Evolutionary conservation across 2,329 filamentous ascomycete species (phyloP), one percentile per base, ranked within the genome.

Genomic region (Alternaria hordeiaustralica): DNA sequence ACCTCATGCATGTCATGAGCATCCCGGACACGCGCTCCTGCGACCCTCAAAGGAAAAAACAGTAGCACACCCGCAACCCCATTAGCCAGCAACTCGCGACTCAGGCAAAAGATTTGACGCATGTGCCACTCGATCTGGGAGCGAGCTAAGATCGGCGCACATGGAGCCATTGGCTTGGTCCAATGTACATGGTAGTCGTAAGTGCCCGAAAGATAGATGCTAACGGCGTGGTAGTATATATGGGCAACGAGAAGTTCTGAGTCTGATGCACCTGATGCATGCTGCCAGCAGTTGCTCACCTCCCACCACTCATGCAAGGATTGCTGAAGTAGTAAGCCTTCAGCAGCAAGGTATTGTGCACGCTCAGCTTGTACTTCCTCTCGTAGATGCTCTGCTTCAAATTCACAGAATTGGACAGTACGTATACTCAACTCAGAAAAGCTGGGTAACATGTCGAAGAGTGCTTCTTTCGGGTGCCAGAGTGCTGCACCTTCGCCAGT

Each of bases 21-120:
- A 18, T 71, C 58, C 13, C 20, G 51, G 8, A 66, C 69, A 30
- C 72, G 65, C 1, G 73, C 74, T 15, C 74, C 74, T 9, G 72
- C 72, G 8, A 76, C 72, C n/a, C 74, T 63, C 10, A 75, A 49
- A 18, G 74, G 74, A 36, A 75, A 74, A 61, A 76, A 72, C 11
- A 75, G 33, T 4, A 75, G 33, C 2, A 75, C 45, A 3, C 74
- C 73, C 10, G 72, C 64, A 28, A 66, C 50, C 2, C 73, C 72
- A 15, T 55, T 56, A 10, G 49, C 58, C 20, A 76, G 49, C 8
- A 76, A 25, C 20, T 60, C 36, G 9, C 60, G 63, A 46, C 70
- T 69, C 5, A 71, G 9, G 4, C 49, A 58, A 28, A 76, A 65
- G n/a, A 76, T 75, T 13, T 64, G 54, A 6, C 21, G 43, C 12